phyloP scores from a whole-genome alignment of 2,329 filamentous ascomycete genomes.

The Fusarium liriodendri region DNA sequence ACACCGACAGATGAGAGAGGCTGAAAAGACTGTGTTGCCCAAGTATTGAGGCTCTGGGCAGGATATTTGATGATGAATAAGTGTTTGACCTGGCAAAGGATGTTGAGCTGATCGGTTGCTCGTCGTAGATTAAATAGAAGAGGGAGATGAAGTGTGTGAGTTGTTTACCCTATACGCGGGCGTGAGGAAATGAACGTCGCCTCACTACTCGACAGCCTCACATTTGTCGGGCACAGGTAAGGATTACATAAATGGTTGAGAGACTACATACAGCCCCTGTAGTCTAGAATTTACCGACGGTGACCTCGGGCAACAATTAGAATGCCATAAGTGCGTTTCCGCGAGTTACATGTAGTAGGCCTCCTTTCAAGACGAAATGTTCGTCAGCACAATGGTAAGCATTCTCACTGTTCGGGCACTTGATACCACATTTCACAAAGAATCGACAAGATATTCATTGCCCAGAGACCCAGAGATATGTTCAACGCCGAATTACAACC shows the following conservation, averaged over 20 bases:
- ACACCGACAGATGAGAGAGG: not conserved
- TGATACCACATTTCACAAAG: not conserved
- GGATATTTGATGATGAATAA: not conserved
- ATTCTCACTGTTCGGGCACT: too few species aligned
- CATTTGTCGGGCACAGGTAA: not conserved
- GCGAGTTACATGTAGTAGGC: too few species aligned
- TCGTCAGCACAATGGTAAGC: too few species aligned
- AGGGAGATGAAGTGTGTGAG: not conserved
- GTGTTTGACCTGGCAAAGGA: not conserved
- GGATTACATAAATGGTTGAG: not conserved
- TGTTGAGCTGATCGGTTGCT: not conserved
- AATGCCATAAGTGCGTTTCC: too few species aligned
- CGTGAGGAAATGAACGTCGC: not conserved
- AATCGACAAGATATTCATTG: slow-evolving; percentile 41
- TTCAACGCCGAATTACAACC: slow-evolving; percentile 41
- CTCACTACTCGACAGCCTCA: not conserved
- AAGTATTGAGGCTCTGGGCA: not conserved
- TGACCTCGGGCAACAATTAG: too few species aligned
- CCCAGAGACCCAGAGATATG: slow-evolving; percentile 34
- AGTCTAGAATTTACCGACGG: too few species aligned
- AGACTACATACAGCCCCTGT: not conserved
- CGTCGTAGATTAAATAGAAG: not conserved
- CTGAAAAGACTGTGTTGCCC: not conserved
- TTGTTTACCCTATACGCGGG: not conserved
- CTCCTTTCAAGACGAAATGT: too few species aligned